phyloP scores from a whole-genome alignment of 352 stramenopile species.

The Phytophthora brassicae region DNA sequence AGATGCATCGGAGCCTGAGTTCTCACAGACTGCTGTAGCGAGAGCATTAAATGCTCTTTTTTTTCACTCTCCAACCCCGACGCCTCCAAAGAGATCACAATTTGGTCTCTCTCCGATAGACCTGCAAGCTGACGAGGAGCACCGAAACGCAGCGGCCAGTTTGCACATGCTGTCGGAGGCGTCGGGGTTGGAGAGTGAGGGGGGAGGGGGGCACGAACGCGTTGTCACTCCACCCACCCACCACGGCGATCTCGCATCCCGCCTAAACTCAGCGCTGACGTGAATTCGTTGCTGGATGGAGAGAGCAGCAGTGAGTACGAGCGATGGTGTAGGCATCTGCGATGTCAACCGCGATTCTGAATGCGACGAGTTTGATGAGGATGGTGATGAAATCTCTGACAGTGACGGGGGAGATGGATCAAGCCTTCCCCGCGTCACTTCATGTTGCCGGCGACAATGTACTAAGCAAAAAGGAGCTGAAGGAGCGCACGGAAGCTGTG shows the following conservation, averaged over 20 bases:
- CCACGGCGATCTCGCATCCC: not conserved
- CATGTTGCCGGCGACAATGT: not conserved
- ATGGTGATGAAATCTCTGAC: not conserved
- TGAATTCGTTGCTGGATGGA: not conserved
- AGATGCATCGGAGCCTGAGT: conserved; percentile 11
- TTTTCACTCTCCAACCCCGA: conserved; percentile 4
- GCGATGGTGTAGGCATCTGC: not conserved
- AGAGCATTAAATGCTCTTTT: not conserved
- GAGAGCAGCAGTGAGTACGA: conserved; percentile 4
- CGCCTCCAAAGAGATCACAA: too few species aligned
- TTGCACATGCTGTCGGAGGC: conserved; percentile 15
- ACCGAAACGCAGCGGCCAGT: conserved; percentile 11
- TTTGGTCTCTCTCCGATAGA: conserved; percentile 12
- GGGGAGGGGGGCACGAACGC: not conserved
- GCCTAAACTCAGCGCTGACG: not conserved
- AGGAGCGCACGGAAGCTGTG: not conserved
- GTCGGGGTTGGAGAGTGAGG: conserved; percentile 5
- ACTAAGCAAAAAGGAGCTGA: not conserved
- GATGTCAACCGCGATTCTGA: not conserved
- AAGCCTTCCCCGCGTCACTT: not conserved
- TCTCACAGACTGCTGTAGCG: conserved; percentile 13
- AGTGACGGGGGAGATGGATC: not conserved
- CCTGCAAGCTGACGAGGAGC: conserved; percentile 3
- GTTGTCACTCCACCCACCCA: not conserved
- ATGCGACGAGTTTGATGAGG: not conserved